Evolutionary conservation across 768 basidiomycete genomes (phyloP), one percentile per base, ranked within the genome.

Genomic region (Boletus reticuloceps): DNA sequence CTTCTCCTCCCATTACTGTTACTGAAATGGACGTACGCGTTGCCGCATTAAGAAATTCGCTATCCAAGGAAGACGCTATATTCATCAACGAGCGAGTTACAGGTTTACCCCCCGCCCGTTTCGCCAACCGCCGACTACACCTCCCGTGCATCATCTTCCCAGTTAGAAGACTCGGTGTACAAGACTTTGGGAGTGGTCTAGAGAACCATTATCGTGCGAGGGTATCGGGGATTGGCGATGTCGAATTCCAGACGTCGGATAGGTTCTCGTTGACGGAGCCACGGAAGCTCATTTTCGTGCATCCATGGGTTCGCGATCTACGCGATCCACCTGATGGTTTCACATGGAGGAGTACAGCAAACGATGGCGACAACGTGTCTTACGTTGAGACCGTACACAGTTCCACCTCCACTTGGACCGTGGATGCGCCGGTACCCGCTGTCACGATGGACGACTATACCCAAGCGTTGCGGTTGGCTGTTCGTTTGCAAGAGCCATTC

Each of bases 291-390:
- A 13, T 37, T 16, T 37, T 58, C 20, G 50, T 52, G 1, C 42
- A 55, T 31, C 58, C 58, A 4, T 55, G 58, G 58, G 39, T 55
- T 11, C 54, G 47, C 19, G 51, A 53, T 31, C 54, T 59, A 10
- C 22, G 50, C 10, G 42, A 44, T 37, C 41, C 32, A 1, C n/a
- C 27, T 0, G 46, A 50, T 4, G n/a, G 46, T 5, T 12, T 42
- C 22, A 14, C 5, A 1, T 25, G 45, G 46, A 22, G 10, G 20
- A 2, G 20, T 8, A 12, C 14, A 7, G 13, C 10, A 12, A 38
- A 40, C 3, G 22, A 22, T 4, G 3, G 4, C 22, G 20, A 3
- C 9, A n/a, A 31, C 20, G 20, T 20, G 29, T 36, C 34, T 37
- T 22, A 48, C 25, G 1, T 14, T 1, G 20, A 25, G 36, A 0